Base-by-base conservation (phyloP, 2,329 filamentous ascomycete genomes). In the Nemania sp. region DNA sequence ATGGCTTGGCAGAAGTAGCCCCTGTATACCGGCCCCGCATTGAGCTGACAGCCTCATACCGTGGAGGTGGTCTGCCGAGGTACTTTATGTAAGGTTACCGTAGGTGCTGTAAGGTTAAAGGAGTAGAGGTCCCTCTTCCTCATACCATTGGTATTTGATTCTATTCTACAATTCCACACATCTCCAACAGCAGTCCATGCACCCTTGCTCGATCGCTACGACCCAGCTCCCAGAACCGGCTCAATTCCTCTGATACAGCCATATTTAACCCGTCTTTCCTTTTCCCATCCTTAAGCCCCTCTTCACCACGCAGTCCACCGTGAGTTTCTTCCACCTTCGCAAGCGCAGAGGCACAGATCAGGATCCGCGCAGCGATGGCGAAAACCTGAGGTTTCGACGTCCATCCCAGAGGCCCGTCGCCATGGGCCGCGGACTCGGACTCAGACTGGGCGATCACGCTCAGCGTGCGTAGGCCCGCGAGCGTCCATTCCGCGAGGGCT, bases 341-440 rank as follows among this genome's bases (percentile, higher is more conserved):
- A 48, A 83, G 61, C 5, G 77, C 73, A 18, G 71, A 70, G 0
- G 76, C 78, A 25, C 74, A 71, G 2, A 76, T 67, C n/a, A 83
- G 47, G n/a, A 84, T 68, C 13, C 79, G 76, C 5, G 79, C 77
- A 48, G 83, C 84, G 43, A 90, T 75, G 2, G 82, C 80, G 72
- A 92, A 94, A 1, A 88, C 84, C 32, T 87, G 84, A 0, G 87
- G 81, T 57, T 87, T 87, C 1, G 88, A 87, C 1, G 84, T 83
- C 87, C 89, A 92, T 6, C 91, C 90, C 35, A 96, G 76, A 9
- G 89, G 81, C 0, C 89, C 88, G 69, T 92, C 90, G 69, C 66
- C 7, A 75, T 6, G 45, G 2, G 21, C 37, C 1, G 32, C 48
- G 15, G 50, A 52, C 43, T 58, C 53, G 64, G 15, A 52, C 43